Evolutionary conservation across 306 rosid species (phyloP).

Genomic region (Inga oerstediana): DNA sequence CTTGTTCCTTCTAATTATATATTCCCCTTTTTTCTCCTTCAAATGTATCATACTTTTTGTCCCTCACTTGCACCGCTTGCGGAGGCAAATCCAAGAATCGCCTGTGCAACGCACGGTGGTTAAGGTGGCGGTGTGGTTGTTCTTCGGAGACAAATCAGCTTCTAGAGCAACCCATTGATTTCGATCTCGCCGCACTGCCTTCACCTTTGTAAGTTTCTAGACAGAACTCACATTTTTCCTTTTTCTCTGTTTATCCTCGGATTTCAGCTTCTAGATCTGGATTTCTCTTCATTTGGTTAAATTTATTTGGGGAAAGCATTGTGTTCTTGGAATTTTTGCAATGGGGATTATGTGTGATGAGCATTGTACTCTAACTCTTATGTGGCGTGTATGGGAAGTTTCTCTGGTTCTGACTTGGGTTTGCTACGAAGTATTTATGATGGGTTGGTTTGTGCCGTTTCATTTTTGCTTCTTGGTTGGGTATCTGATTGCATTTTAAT

Average conservation of each 20-base stretch:
- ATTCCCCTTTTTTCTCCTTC: neutral
- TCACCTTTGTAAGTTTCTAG: neutral
- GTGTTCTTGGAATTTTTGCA: neutral
- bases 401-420: slow-evolving; percentile 31
- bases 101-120: neutral
- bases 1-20: neutral
- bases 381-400: neutral
- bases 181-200: neutral
- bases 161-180: neutral
- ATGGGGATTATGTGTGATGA: too few relatives aligned
- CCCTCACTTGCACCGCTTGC: neutral
- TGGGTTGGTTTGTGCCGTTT: neutral
- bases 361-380: neutral
- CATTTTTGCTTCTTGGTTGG: neutral
- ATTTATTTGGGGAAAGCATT: neutral
- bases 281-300: neutral
- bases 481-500: neutral
- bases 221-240: neutral
- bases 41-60: neutral
- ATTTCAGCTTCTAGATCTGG: neutral
- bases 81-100: neutral
- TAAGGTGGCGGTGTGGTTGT: neutral
- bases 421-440: neutral
- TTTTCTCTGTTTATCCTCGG: neutral
- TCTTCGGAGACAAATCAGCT: neutral